A percentile compares a stretch with the other conserved stretches of the same genome.
Conservation (phyloP, 148 eudicot species). For the Fagopyrum tataricum region DNA sequence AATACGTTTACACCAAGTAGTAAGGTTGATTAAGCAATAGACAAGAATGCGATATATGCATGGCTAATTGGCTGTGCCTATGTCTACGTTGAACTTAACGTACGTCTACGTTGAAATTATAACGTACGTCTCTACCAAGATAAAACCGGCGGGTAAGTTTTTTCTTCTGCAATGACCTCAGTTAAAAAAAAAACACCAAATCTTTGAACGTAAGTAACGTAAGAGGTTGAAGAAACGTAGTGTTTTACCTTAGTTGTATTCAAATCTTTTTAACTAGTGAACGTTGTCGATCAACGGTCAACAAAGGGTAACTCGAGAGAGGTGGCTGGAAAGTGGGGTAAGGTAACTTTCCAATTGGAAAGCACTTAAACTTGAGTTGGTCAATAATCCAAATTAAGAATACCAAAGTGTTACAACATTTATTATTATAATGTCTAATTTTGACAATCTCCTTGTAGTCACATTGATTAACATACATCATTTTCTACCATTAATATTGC, state of each 20-base stretch:
- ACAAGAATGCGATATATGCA: too few relatives aligned
- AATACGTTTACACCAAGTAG: too few relatives aligned
- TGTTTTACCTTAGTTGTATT: not conserved
- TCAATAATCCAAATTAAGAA: not conserved
- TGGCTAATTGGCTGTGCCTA: too few relatives aligned
- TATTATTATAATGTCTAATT: not conserved
- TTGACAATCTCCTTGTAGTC: not conserved
- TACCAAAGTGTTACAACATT: not conserved
- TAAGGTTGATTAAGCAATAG: too few relatives aligned
- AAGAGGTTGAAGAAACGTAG: not conserved
- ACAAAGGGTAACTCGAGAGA: constrained; percentile 3
- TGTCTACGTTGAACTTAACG: too few relatives aligned
- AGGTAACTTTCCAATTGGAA: constrained; percentile 6
- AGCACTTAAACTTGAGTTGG: constrained; percentile 7
- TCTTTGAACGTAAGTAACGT: too few relatives aligned
- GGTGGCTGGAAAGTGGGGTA: constrained; percentile 7
- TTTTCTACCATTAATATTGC: not conserved
- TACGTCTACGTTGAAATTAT: too few relatives aligned
- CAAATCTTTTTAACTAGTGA: not conserved
- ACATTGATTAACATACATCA: not conserved
- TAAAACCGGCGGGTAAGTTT: too few relatives aligned
- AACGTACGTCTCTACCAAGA: too few relatives aligned
- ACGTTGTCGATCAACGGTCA: constrained; percentile 10
- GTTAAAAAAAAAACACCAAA: too few relatives aligned
- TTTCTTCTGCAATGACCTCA: too few relatives aligned